Evolutionary conservation across 495 filamentous ascomycete genomes (phyloP).

Genomic region (Jackrogersella minutella): DNA sequence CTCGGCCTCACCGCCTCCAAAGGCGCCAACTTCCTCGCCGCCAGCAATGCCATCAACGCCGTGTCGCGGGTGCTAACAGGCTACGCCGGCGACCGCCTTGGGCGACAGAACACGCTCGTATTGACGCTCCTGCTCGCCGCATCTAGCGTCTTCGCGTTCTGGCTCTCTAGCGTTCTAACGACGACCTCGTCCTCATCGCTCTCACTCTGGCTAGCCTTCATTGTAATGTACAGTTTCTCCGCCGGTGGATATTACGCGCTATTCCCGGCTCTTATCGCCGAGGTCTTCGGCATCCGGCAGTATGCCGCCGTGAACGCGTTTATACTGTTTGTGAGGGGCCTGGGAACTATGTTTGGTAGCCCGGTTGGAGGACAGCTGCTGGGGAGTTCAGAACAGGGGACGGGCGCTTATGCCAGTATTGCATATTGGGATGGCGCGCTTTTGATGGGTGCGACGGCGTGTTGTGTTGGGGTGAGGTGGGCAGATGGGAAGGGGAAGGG

Average conservation of each 20-base stretch:
- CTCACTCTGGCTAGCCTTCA: constrained; percentile 60
- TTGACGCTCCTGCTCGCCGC: constrained; percentile 58
- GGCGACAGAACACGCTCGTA: constrained; percentile 63
- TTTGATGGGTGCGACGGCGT: constrained; percentile 43
- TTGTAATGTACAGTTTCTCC: constrained; percentile 61
- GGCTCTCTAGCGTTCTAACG: constrained; percentile 51
- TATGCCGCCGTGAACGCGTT: constrained; percentile 68
- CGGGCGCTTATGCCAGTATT: constrained; percentile 40
- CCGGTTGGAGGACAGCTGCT: constrained; percentile 57
- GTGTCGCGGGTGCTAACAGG: constrained; percentile 60
- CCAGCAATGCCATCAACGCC: constrained; percentile 64
- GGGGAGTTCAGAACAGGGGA: constrained; percentile 39
- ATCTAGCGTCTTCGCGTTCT: constrained; percentile 58
- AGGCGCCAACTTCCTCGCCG: constrained; percentile 60
- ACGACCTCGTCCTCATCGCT: constrained; percentile 21
- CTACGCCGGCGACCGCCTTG: constrained; percentile 57
- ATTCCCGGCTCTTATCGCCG: constrained; percentile 59
- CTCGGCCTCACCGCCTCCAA: constrained; percentile 51
- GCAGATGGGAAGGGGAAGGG: constrained; percentile 47
- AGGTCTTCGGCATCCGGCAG: constrained; percentile 65
- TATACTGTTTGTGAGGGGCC: constrained; percentile 63
- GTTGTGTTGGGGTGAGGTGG: constrained; percentile 49
- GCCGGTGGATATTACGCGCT: constrained; percentile 58
- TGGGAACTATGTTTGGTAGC: constrained; percentile 63
- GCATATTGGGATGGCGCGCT: constrained; percentile 51